Percentiles rank a stretch among this genome's conserved stretches.
Conservation (phyloP, 495 filamentous ascomycete species). For the Hyaloscypha variabilis region DNA sequence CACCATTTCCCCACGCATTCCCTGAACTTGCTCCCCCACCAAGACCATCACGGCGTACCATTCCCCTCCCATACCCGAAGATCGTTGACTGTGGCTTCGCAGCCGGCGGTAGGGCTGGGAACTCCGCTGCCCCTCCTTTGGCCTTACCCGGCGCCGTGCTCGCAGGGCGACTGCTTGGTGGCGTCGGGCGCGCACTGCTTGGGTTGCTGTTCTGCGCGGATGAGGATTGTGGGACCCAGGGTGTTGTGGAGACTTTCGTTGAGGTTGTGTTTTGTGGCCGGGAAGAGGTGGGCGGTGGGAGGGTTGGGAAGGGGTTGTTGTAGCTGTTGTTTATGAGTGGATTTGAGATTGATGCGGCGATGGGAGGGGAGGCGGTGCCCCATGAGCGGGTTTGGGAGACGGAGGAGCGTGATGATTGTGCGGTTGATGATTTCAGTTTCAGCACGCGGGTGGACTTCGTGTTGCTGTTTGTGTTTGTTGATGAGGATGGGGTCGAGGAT, state of each 20-base stretch:
- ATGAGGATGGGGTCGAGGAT: constrained; percentile 41
- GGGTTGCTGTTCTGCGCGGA: constrained; percentile 10
- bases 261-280: constrained; percentile 36
- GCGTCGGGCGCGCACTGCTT: constrained; percentile 33
- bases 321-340: constrained; percentile 3
- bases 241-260: constrained; percentile 47
- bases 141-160: constrained; percentile 30
- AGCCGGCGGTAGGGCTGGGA: constrained; percentile 80
- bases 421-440: constrained; percentile 76
- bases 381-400: constrained; percentile 51
- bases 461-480: constrained; percentile 26
- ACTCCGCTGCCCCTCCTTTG: constrained; percentile 54
- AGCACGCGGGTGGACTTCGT: constrained; percentile 57
- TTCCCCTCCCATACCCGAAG: constrained; percentile 72
- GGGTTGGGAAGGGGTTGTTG: constrained; percentile 34
- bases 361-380: constrained; percentile 40
- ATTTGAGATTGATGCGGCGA: constrained; percentile 20
- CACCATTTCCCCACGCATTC: constrained; percentile 28
- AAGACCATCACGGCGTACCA: constrained; percentile 63
- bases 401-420: constrained; percentile 58
- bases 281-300: constrained; percentile 37
- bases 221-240: constrained; percentile 48
- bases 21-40: constrained; percentile 29
- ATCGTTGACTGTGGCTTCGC: constrained; percentile 78
- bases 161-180: constrained; percentile 30